Base-by-base conservation (phyloP, 306 rosid species). In the Alnus glutinosa region DNA sequence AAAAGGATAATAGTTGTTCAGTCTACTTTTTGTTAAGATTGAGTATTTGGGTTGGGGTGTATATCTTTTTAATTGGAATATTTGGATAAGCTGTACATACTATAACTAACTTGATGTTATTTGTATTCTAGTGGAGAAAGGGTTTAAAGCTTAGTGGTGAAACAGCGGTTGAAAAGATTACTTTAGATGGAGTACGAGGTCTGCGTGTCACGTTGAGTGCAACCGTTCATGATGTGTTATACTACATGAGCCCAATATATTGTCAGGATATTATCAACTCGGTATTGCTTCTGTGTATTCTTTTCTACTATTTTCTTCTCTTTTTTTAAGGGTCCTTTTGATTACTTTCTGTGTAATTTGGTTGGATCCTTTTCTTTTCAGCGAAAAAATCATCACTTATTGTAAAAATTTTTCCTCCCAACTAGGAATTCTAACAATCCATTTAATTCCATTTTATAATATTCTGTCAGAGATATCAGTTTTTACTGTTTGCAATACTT, bases 231-330 rank as follows among this genome's bases (percentile, higher is more conserved):
- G 99, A 95, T 82, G 97, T 95, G 70, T 69, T 95, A 78, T 95
- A 91, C 91, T 95, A 95, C 87, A 95, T 95, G 99, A 95, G 99
- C 92, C 98, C 98, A 80, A 95, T 95, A 78, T 95, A 95, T 81
- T 95, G 99, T 85, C 98, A 95, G 84, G 96, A 90, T 79, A 95
- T 95, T 69, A 87, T 95, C 80, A 83, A 95, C 82, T 84, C 98
- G 91, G 99, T 95, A 93, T 75, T 32, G 71, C 63, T 73, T n/a
- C 62, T 74, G 10, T 6, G n/a, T 48, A 19, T 51, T 71, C 81
- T 68, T 51, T 70, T 66, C 23, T 73, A 19, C 62, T 70, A 57
- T 51, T 32, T 75, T 23, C 54, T 16, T 48, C 70, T 57, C 19
- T 63, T 4, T 51, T 51, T 48, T 15, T 34, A 32, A 11, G 9